Base-by-base conservation (phyloP, 176 grass and related monocot genomes). In the Panicum miliaceum region DNA sequence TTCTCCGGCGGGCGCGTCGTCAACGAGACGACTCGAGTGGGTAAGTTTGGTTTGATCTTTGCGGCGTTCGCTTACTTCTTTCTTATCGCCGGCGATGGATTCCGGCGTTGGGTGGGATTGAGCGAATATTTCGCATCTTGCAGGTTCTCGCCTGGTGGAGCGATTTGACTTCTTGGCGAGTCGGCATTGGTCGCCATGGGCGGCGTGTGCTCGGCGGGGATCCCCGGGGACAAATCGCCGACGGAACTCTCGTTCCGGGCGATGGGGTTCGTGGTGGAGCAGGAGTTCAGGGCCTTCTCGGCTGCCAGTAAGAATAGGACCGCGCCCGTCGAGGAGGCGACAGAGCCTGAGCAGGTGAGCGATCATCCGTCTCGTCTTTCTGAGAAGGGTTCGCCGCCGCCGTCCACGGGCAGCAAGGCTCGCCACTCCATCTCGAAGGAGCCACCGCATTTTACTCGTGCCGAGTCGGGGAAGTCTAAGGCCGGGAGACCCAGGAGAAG, bases 141-240 rank as follows among this genome's bases (percentile, higher is more conserved):
- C 76, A 80, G 82, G 41, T 43, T 48, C 22, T 60, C 4, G 40
- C 20, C 62, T 29, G 38, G 27, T 66, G 77, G 19, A 66, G 20
- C 37, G 27, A 37, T 68, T 82, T 76, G 79, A 82, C 8, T 66
- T 59, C 5, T 46, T 67, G 59, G 20, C 12, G 10, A 64, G 13
- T 77, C 18, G 20, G 54, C 78, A 76, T 85, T 89, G 63, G 61
- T 68, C n/a, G 57, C 13, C 26, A 90, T 90, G 88, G 88, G 83
- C 36, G 78, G 88, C 71, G 83, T 90, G 64, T 90, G 88, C 83
- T 90, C 83, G 71, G 88, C 88, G 54, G 88, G 88, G 78, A 69
- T 77, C 35, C 6, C 88, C 14, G 88, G 54, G 36, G 88, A 90
- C 83, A 86, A 84, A 36, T 82, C 88, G 36, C 83, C 83, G 64